A percentile compares a stretch with the other conserved stretches of the same genome.
Conservation (phyloP, 2,329 filamentous ascomycete genomes). For the Fusarium algeriense region DNA sequence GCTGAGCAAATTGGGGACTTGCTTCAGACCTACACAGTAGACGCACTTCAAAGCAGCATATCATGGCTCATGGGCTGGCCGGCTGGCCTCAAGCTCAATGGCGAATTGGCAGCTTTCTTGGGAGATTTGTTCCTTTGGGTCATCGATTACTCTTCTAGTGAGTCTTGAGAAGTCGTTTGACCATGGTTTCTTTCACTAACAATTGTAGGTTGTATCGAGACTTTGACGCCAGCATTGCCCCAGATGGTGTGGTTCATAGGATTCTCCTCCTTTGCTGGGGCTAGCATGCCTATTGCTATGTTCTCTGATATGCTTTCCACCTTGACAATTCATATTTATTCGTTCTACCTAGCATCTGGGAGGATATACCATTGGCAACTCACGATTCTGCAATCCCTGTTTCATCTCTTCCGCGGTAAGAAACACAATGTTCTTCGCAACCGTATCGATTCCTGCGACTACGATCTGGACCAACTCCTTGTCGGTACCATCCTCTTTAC, state of each 20-base stretch:
- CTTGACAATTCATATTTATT: slow-evolving; percentile 95
- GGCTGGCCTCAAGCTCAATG: slow-evolving; percentile 94
- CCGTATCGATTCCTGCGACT: slow-evolving; percentile 98
- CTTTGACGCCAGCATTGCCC: slow-evolving; percentile 83
- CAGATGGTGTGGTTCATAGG: slow-evolving; percentile 92
- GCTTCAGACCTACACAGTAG: slow-evolving; percentile 85
- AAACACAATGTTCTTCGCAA: slow-evolving; percentile 97
- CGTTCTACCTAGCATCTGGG: slow-evolving; percentile 95
- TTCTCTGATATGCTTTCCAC: slow-evolving; percentile 94
- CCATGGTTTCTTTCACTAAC: slow-evolving; percentile 40
- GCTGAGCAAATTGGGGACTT: slow-evolving; percentile 82
- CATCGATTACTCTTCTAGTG: slow-evolving; percentile 96
- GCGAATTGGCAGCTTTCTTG: slow-evolving; percentile 90
- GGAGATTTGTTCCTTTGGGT: slow-evolving; percentile 98
- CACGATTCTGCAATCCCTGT: slow-evolving; percentile 95
- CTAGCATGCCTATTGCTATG: slow-evolving; percentile 95
- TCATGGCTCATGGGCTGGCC: slow-evolving; percentile 97
- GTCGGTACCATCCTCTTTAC: slow-evolving; percentile 98
- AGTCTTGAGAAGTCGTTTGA: slow-evolving; percentile 47
- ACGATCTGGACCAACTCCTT: slow-evolving; percentile 95
- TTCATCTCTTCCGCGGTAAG: slow-evolving; percentile 97
- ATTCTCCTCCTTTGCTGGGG: slow-evolving; percentile 93
- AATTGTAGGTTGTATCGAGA: slow-evolving; percentile 76
- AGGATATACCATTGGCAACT: slow-evolving; percentile 99
- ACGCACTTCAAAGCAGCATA: slow-evolving; percentile 89